Conservation (phyloP, 2,329 filamentous ascomycete species). For the Trichoderma simmonsii region DNA sequence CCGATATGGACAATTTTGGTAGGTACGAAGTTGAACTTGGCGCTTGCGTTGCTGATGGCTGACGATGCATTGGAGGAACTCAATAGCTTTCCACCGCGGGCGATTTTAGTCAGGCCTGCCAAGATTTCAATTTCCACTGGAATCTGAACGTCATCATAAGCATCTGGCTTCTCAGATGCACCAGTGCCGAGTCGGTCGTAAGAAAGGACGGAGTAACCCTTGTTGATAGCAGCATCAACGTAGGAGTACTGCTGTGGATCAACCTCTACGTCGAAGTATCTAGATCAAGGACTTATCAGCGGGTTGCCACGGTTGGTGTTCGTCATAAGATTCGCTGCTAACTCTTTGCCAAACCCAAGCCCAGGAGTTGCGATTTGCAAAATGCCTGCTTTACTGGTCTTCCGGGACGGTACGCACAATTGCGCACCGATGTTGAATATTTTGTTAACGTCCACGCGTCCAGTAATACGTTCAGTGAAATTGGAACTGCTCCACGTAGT, state of each 20-base stretch:
- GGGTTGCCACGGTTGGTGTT: too few species aligned
- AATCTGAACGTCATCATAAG: slow-evolving; percentile 57
- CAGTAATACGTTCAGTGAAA: not conserved
- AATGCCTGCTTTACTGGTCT: not conserved
- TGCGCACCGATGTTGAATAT: not conserved
- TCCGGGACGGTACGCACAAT: not conserved
- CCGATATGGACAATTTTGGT: too few species aligned
- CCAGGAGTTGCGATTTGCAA: not conserved
- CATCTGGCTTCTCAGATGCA: slow-evolving; percentile 54
- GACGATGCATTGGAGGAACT: not conserved
- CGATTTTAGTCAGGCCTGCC: not conserved
- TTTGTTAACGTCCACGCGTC: not conserved
- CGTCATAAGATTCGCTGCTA: not conserved
- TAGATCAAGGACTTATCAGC: not conserved
- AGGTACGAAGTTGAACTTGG: too few species aligned
- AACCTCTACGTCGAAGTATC: not conserved
- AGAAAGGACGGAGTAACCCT: slow-evolving; percentile 57
- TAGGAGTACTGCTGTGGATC: slow-evolving; percentile 59
- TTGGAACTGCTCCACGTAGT: not conserved
- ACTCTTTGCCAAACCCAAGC: not conserved
- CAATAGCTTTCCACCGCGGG: not conserved
- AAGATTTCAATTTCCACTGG: slow-evolving; percentile 41
- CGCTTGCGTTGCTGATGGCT: too few species aligned
- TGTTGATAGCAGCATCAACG: slow-evolving; percentile 51
- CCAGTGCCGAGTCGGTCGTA: slow-evolving; percentile 63